Percentiles rank a stretch among this genome's conserved stretches.
Evolutionary conservation across 116 monocot genomes (phyloP).

Genomic region (Zostera marina): DNA sequence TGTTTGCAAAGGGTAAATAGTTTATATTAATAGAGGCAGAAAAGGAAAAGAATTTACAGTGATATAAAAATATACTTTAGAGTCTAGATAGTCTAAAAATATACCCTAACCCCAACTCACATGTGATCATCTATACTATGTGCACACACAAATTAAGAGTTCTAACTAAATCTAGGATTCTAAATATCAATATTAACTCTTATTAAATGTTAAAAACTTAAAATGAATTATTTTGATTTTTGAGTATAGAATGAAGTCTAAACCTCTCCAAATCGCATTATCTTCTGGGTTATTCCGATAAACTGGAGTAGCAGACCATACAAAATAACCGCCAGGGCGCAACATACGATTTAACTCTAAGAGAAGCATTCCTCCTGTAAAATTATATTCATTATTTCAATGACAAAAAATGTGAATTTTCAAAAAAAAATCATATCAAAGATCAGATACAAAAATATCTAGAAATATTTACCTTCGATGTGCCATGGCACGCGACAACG

Average conservation of each 20-base stretch:
- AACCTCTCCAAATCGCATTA: slow-evolving; percentile 75
- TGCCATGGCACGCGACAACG: slow-evolving; percentile 95
- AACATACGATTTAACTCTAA: slow-evolving; percentile 77
- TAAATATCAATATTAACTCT: background rate
- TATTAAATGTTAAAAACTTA: too few species aligned
- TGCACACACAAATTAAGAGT: background rate
- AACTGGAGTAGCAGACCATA: slow-evolving; percentile 94
- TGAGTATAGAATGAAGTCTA: background rate
- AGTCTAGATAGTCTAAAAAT: too few species aligned
- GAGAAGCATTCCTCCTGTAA: slow-evolving; percentile 74
- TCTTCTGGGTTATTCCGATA: slow-evolving; percentile 56
- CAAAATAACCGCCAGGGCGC: slow-evolving; percentile 85
- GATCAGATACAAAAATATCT: background rate
- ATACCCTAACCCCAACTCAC: too few species aligned
- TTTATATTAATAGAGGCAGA: too few species aligned
- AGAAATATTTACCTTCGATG: slow-evolving; percentile 42
- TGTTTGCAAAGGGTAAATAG: too few species aligned
- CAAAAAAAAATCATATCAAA: background rate
- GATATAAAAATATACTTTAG: too few species aligned
- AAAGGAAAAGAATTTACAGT: too few species aligned
- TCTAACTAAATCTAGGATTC: background rate
- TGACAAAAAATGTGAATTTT: background rate
- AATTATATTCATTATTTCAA: background rate
- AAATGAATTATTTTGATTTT: too few species aligned
- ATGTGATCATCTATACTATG: too few species aligned